Conservation (phyloP, 2,329 filamentous ascomycete genomes). For the Fusarium stilboides region DNA sequence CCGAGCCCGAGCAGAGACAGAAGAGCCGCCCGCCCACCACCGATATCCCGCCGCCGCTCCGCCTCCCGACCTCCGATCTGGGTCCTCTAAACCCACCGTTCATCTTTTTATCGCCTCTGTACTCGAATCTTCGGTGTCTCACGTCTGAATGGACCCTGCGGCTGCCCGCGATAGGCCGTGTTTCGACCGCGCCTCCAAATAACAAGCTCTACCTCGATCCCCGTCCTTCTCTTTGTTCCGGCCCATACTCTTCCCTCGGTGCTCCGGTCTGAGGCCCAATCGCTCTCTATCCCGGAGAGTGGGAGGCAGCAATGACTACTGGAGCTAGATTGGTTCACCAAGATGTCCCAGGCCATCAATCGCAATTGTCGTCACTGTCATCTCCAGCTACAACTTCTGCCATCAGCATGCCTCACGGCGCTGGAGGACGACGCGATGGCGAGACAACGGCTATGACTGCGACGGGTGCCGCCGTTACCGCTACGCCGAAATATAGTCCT, state of each 20-base stretch:
- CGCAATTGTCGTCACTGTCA: constrained; percentile 46
- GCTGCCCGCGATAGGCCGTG: constrained; percentile 46
- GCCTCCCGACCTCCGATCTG: constrained; percentile 43
- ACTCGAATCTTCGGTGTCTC: constrained; percentile 38
- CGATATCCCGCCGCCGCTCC: constrained; percentile 41
- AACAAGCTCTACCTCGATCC: constrained; percentile 29
- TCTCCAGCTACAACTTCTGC: constrained; percentile 47
- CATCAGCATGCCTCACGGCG: constrained; percentile 48
- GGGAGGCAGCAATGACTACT: constrained; percentile 56
- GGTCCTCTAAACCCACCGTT: constrained; percentile 30
- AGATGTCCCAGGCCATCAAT: constrained; percentile 57
- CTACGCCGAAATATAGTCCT: constrained; percentile 22
- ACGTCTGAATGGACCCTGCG: constrained; percentile 50
- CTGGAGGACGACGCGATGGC: constrained; percentile 51
- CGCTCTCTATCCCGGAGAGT: constrained; percentile 40
- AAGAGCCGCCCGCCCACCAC: constrained; percentile 43
- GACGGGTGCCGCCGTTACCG: constrained; percentile 34
- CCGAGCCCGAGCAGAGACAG: constrained; percentile 49
- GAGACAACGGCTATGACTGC: constrained; percentile 47
- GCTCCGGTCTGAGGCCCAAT: constrained; percentile 41
- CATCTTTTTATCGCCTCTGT: constrained; percentile 22
- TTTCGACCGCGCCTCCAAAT: constrained; percentile 49
- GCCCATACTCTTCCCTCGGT: constrained; percentile 13
- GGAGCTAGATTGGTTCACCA: constrained; percentile 56
- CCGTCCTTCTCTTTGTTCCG: constrained; percentile 7